A percentile compares a stretch with the other conserved stretches of the same genome.
phyloP scores from a whole-genome alignment of 768 basidiomycete genomes.

The Punctularia strigosozonata region DNA sequence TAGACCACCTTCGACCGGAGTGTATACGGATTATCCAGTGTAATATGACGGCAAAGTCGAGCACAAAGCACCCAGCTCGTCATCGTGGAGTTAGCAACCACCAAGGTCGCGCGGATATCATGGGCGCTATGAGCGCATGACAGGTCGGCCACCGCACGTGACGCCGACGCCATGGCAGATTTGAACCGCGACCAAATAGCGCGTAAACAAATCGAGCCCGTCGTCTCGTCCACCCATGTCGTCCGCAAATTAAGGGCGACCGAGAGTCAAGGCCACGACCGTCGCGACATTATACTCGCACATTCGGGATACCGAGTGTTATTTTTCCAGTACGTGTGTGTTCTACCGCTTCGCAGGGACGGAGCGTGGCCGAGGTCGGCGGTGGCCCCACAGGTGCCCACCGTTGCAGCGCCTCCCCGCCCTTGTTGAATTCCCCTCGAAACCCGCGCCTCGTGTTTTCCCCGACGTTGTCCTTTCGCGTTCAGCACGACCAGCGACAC shows the following conservation, averaged over 20 bases:
- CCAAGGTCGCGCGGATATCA: too few relatives aligned
- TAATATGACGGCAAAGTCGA: too few relatives aligned
- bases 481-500: conserved; percentile 15
- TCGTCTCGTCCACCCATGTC: conserved; percentile 9
- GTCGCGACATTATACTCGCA: too few relatives aligned
- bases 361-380: conserved; percentile 4
- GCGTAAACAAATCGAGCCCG: conserved; percentile 20
- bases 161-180: conserved; percentile 21
- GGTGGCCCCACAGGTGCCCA: conserved; percentile 45
- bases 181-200: conserved; percentile 45
- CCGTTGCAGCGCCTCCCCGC: conserved; percentile 19
- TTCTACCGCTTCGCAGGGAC: background rate
- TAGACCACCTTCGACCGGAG: too few relatives aligned
- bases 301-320: conserved; percentile 12
- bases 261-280: too few relatives aligned
- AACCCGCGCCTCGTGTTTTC: conserved; percentile 9
- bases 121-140: too few relatives aligned
- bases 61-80: too few relatives aligned
- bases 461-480: conserved; percentile 25
- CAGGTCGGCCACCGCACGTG: conserved; percentile 4
- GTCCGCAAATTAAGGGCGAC: conserved; percentile 16
- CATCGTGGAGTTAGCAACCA: too few relatives aligned
- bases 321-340: conserved; percentile 2
- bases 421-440: conserved; percentile 14
- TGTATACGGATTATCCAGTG: too few relatives aligned